Evolutionary conservation across 768 basidiomycete species (phyloP).

Genomic region (Boletus eberwhitei): DNA sequence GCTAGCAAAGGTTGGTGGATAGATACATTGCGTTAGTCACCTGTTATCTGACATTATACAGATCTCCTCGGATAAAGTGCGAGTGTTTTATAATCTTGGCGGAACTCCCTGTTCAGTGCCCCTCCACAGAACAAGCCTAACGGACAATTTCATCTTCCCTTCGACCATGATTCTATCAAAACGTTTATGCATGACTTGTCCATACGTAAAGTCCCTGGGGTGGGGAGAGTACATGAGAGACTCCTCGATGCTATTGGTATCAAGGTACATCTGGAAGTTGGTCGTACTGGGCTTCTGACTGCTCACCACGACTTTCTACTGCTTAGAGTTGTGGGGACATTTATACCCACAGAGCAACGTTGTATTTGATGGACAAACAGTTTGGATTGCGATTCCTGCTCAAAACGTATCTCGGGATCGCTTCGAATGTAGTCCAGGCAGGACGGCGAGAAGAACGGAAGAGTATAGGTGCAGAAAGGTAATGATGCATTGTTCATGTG

Average conservation of each 20-base stretch:
- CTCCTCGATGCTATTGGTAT: constrained; percentile 84
- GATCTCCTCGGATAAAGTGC: constrained; percentile 91
- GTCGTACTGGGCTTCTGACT: not conserved
- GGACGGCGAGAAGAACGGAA: constrained; percentile 78
- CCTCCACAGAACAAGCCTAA: constrained; percentile 81
- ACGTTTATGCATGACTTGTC: constrained; percentile 78
- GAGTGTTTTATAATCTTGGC: constrained; percentile 1
- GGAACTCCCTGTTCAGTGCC: not conserved
- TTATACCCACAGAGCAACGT: constrained; percentile 62
- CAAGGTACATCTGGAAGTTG: constrained; percentile 42
- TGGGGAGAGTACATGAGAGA: constrained; percentile 88
- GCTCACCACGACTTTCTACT: not conserved
- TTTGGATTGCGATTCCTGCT: constrained; percentile 77
- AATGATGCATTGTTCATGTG: not conserved
- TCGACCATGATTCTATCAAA: constrained; percentile 58
- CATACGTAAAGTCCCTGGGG: constrained; percentile 84
- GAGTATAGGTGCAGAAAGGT: constrained; percentile 92
- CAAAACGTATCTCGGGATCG: constrained; percentile 79
- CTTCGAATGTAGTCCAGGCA: constrained; percentile 78
- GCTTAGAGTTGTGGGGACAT: constrained; percentile 87
- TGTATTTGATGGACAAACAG: constrained; percentile 85
- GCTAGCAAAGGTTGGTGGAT: constrained; percentile 84
- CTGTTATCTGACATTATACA: constrained; percentile 27
- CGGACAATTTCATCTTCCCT: constrained; percentile 79
- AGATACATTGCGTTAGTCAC: not conserved